phyloP scores from a whole-genome alignment of 805 yeast species.

The Saccharomycopsis sp. region DNA sequence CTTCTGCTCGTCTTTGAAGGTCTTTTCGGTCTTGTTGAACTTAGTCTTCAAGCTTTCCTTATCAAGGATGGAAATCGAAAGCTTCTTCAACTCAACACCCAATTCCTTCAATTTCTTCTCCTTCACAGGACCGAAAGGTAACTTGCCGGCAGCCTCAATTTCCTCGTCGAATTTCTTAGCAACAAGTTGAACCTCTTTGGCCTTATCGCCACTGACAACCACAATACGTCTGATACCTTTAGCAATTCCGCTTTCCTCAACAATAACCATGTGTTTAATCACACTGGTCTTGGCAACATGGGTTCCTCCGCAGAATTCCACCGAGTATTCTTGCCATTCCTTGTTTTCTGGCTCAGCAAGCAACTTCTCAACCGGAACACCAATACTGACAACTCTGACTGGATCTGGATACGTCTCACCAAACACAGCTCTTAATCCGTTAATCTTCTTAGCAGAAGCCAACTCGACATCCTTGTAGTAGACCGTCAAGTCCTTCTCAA shows the following conservation, averaged over 20 bases:
- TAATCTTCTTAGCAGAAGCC: slow-evolving; percentile 62
- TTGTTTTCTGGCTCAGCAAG: slow-evolving; percentile 60
- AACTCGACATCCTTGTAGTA: slow-evolving; percentile 80
- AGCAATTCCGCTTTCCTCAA: slow-evolving; percentile 97
- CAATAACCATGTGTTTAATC: slow-evolving; percentile 80
- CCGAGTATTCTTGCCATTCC: slow-evolving; percentile 72
- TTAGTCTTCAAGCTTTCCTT: slow-evolving; percentile 70
- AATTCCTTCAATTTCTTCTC: slow-evolving; percentile 78
- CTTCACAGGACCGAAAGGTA: slow-evolving; percentile 69
- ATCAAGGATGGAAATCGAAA: slow-evolving; percentile 72
- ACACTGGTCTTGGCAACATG: slow-evolving; percentile 91
- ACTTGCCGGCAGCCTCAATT: slow-evolving; percentile 50
- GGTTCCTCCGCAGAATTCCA: slow-evolving; percentile 99
- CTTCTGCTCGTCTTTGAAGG: slow-evolving; percentile 82
- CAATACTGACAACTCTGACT: slow-evolving; percentile 95
- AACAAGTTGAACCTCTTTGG: slow-evolving; percentile 80
- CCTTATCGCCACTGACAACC: slow-evolving; percentile 90
- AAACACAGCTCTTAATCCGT: slow-evolving; percentile 92
- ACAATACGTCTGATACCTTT: slow-evolving; percentile 98
- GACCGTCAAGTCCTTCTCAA: slow-evolving; percentile 65
- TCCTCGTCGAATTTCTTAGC: slow-evolving; percentile 65
- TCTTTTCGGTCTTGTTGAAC: slow-evolving; percentile 75
- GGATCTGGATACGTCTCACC: slow-evolving; percentile 99
- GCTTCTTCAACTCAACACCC: slow-evolving; percentile 77
- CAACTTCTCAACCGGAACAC: slow-evolving; percentile 80